These are phyloP conservation scores for Collariella sp. DNA, from an alignment of 495 filamentous ascomycete genomes.

Conservation along the genomic window DNA sequence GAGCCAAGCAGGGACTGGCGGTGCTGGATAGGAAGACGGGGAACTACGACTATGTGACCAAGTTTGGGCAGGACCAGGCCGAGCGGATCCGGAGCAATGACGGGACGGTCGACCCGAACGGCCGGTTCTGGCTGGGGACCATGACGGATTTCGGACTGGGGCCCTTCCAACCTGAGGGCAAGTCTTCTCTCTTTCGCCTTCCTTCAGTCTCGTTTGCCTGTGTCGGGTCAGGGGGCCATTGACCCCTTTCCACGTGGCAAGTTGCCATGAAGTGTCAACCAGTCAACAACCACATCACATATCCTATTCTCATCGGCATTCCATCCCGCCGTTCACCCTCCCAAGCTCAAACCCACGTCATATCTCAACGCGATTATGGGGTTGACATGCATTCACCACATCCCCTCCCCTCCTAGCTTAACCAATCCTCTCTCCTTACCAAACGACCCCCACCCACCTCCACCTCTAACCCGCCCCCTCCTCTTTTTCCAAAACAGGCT, in stretches of 20 bases:
- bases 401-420: not conserved
- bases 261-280: not conserved
- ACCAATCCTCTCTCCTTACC: not conserved
- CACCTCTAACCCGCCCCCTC: too few species aligned
- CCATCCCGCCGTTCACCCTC: too few species aligned
- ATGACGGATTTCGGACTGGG: conserved; percentile 69
- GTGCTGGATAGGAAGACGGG: conserved; percentile 61
- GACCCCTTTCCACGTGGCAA: conserved; percentile 20
- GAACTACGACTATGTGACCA: conserved; percentile 39
- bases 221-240: not conserved
- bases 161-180: conserved; percentile 46
- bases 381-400: not conserved
- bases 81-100: conserved; percentile 62
- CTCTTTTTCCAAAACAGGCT: conserved; percentile 30
- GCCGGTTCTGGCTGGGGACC: conserved; percentile 79
- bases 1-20: conserved; percentile 73
- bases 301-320: too few species aligned
- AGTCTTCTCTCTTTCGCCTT: conserved; percentile 14
- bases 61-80: conserved; percentile 35
- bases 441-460: not conserved
- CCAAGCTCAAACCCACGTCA: too few species aligned
- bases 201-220: not conserved
- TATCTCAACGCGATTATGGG: not conserved
- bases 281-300: too few species aligned
- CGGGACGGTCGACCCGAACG: conserved; percentile 69